Conservation (phyloP, 768 basidiomycete genomes). For the Psilocybe cubensis region DNA sequence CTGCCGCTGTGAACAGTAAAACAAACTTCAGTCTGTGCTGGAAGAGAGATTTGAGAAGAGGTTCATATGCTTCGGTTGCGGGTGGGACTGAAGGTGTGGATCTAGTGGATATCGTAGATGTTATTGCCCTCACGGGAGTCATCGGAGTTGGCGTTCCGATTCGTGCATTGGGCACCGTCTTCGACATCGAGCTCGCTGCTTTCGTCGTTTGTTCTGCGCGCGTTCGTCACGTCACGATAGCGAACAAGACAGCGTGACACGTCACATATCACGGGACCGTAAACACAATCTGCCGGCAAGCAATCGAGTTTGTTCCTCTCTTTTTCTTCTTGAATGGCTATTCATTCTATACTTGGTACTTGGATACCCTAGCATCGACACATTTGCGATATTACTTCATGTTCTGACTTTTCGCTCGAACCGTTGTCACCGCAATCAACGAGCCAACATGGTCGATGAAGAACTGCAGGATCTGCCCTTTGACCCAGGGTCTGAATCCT, state of each 20-base stretch:
- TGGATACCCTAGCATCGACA: too few species aligned
- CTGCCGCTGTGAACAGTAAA: slow-evolving; percentile 51
- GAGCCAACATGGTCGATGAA: too few species aligned
- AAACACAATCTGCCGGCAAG: neutral
- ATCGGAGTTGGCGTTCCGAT: slow-evolving; percentile 36
- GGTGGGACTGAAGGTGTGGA: slow-evolving; percentile 60
- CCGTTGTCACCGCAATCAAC: too few species aligned
- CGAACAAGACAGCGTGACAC: neutral
- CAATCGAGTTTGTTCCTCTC: too few species aligned
- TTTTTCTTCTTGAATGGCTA: too few species aligned
- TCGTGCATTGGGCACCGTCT: slow-evolving; percentile 20
- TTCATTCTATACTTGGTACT: too few species aligned
- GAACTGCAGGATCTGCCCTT: too few species aligned
- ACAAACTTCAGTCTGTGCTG: slow-evolving; percentile 62
- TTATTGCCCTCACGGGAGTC: slow-evolving; percentile 54
- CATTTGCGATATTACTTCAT: too few species aligned
- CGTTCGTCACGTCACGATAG: slow-evolving; percentile 19
- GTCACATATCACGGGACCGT: neutral
- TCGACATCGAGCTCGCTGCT: slow-evolving; percentile 26
- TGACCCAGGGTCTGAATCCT: too few species aligned
- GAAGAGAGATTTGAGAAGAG: slow-evolving; percentile 64
- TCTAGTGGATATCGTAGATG: slow-evolving; percentile 47
- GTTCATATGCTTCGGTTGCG: slow-evolving; percentile 63
- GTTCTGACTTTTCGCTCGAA: too few species aligned
- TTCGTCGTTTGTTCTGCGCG: slow-evolving; percentile 15